phyloP scores from a whole-genome alignment of 352 stramenopile species.

The Globisporangium paddicum region DNA sequence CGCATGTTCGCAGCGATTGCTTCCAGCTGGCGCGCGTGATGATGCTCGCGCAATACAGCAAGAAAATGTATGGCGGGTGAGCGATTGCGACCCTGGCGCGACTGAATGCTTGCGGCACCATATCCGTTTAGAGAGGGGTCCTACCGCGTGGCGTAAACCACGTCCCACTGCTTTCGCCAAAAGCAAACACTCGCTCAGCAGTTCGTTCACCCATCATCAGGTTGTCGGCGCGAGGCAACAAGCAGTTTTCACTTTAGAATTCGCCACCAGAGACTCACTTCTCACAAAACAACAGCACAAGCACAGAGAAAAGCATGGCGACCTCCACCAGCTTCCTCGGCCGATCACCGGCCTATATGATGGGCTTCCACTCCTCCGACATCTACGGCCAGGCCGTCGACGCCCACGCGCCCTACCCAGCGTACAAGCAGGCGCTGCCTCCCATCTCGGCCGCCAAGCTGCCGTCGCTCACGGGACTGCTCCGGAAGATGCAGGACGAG shows the following conservation, averaged over 20 bases:
- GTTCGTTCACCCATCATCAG: slow-evolving; percentile 17
- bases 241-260: slow-evolving; percentile 7
- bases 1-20: not conserved
- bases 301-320: not conserved
- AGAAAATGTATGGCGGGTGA: not conserved
- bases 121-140: slow-evolving; percentile 2
- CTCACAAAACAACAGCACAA: not conserved
- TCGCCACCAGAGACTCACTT: not conserved
- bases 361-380: slow-evolving; percentile 15
- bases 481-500: slow-evolving; percentile 56
- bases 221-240: not conserved
- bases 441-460: slow-evolving; percentile 36
- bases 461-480: slow-evolving; percentile 55
- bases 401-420: slow-evolving; percentile 1
- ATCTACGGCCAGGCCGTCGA: slow-evolving; percentile 5
- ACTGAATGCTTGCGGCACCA: slow-evolving; percentile 8
- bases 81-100: not conserved
- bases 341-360: slow-evolving; percentile 16
- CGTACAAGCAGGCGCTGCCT: slow-evolving; percentile 14
- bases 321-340: slow-evolving; percentile 25
- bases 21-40: not conserved
- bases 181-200: slow-evolving; percentile 2
- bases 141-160: slow-evolving; percentile 5
- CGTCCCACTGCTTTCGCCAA: not conserved
- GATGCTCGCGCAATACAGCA: not conserved